A percentile compares a stretch with the other conserved stretches of the same genome.
Evolutionary conservation across 2,329 filamentous ascomycete genomes (phyloP).

Genomic region (Sarocladiaceae sp.): DNA sequence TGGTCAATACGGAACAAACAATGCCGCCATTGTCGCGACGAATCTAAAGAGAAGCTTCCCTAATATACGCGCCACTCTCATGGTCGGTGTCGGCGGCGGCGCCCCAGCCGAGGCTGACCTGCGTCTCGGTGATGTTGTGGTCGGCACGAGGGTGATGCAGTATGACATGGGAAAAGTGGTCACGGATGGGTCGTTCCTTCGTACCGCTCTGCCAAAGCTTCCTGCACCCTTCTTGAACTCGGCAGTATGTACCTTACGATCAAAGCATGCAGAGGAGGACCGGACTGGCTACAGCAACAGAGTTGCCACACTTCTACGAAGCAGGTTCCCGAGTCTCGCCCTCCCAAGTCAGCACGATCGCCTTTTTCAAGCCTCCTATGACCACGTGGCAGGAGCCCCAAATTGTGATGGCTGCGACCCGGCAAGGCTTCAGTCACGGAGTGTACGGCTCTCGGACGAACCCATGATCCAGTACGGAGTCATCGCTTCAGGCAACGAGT

Average conservation of each 20-base stretch:
- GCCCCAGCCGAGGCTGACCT: slow-evolving; percentile 16
- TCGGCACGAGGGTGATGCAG: slow-evolving; percentile 18
- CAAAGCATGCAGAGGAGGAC: background rate
- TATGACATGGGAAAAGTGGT: slow-evolving; percentile 18
- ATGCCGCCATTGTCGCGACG: slow-evolving; percentile 13
- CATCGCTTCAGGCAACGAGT: slow-evolving; percentile 11
- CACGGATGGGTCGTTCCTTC: background rate
- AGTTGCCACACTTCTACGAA: background rate
- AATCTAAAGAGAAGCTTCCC: slow-evolving; percentile 15
- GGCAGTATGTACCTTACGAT: background rate
- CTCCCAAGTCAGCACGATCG: background rate
- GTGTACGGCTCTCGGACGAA: background rate
- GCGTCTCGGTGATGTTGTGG: slow-evolving; percentile 19
- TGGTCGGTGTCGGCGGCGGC: slow-evolving; percentile 25
- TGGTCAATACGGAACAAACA: slow-evolving; percentile 14
- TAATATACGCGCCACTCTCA: slow-evolving; percentile 12
- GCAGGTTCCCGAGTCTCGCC: background rate
- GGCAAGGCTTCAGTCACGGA: background rate
- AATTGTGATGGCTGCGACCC: slow-evolving; percentile 10
- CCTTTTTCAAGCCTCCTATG: slow-evolving; percentile 6
- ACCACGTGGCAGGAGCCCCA: background rate
- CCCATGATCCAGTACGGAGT: slow-evolving; percentile 13
- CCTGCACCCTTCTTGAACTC: background rate
- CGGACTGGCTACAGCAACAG: background rate
- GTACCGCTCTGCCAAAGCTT: slow-evolving; percentile 1